Evolutionary conservation across 2,329 filamentous ascomycete genomes (phyloP).

Genomic region (Aurifilum marmelostoma): DNA sequence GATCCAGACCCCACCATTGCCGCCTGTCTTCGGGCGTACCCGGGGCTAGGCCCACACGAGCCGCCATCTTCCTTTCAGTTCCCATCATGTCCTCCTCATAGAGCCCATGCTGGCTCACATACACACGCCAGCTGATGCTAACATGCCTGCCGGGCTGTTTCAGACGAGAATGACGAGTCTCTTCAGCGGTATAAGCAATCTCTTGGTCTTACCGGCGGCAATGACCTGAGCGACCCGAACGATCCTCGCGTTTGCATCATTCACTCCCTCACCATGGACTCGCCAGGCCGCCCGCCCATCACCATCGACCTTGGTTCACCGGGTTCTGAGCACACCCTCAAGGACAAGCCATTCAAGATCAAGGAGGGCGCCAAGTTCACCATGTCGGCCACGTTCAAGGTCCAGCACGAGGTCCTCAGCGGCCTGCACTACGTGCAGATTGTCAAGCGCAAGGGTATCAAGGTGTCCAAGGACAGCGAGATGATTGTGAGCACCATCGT

Average conservation of each 20-base stretch:
- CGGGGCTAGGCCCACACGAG: background rate
- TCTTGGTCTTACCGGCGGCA: slow-evolving; percentile 79
- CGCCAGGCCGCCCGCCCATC: slow-evolving; percentile 80
- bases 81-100: background rate
- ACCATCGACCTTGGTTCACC: slow-evolving; percentile 82
- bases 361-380: slow-evolving; percentile 94
- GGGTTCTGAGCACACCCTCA: slow-evolving; percentile 75
- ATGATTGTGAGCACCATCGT: slow-evolving; percentile 76
- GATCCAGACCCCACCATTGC: background rate
- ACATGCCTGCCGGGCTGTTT: background rate
- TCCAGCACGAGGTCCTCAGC: slow-evolving; percentile 94
- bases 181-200: slow-evolving; percentile 98
- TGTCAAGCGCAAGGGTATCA: slow-evolving; percentile 86
- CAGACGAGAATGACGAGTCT: slow-evolving; percentile 80
- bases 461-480: slow-evolving; percentile 90
- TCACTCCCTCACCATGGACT: slow-evolving; percentile 84
- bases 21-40: background rate
- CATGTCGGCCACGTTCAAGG: slow-evolving; percentile 93
- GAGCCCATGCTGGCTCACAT: too few relatives aligned
- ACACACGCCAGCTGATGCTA: background rate
- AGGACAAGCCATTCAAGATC: slow-evolving; percentile 93
- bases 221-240: slow-evolving; percentile 72
- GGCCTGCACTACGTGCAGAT: slow-evolving; percentile 95
- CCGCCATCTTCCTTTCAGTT: background rate
- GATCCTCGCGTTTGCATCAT: slow-evolving; percentile 94